Conservation (phyloP, 768 basidiomycete species). For the Fistulinella prunicolor region DNA sequence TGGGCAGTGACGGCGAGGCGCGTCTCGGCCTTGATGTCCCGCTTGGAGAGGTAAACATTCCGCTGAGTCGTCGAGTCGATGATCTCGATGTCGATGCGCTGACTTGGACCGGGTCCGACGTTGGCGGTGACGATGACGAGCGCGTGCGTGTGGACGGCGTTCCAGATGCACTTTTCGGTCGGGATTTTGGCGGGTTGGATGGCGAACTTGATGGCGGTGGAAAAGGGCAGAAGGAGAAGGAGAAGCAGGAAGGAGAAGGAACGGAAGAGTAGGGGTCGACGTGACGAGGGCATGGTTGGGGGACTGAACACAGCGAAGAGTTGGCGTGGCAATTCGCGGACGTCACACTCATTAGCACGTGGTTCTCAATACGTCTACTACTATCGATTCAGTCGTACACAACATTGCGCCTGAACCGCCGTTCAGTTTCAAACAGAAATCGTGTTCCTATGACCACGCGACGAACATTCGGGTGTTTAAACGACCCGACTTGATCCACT, state of each 20-base stretch:
- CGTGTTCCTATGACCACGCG: too few relatives aligned
- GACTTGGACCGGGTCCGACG: slow-evolving; percentile 68
- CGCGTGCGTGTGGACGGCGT: slow-evolving; percentile 78
- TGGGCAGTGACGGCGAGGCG: slow-evolving; percentile 93
- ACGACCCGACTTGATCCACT: too few relatives aligned
- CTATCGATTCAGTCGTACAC: too few relatives aligned
- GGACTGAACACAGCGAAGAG: too few relatives aligned
- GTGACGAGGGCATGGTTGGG: not conserved
- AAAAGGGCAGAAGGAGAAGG: slow-evolving; percentile 27
- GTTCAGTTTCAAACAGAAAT: too few relatives aligned
- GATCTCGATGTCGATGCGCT: slow-evolving; percentile 92
- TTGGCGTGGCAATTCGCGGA: slow-evolving; percentile 5
- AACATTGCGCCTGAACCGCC: too few relatives aligned
- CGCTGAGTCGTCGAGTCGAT: slow-evolving; percentile 80
- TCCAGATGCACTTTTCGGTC: slow-evolving; percentile 89
- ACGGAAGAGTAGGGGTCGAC: slow-evolving; percentile 4
- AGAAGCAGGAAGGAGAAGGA: not conserved
- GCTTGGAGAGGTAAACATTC: slow-evolving; percentile 91
- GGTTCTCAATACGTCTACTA: too few relatives aligned
- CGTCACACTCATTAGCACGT: too few relatives aligned
- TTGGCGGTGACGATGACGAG: slow-evolving; percentile 97
- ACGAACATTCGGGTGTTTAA: too few relatives aligned
- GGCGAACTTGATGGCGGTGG: slow-evolving; percentile 79
- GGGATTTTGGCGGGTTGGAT: slow-evolving; percentile 74
- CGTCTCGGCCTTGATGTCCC: slow-evolving; percentile 84